Evolutionary conservation across 108 stramenopile species (phyloP), one percentile per base, ranked within the genome.

Genomic region (Licmophora abbreviata): DNA sequence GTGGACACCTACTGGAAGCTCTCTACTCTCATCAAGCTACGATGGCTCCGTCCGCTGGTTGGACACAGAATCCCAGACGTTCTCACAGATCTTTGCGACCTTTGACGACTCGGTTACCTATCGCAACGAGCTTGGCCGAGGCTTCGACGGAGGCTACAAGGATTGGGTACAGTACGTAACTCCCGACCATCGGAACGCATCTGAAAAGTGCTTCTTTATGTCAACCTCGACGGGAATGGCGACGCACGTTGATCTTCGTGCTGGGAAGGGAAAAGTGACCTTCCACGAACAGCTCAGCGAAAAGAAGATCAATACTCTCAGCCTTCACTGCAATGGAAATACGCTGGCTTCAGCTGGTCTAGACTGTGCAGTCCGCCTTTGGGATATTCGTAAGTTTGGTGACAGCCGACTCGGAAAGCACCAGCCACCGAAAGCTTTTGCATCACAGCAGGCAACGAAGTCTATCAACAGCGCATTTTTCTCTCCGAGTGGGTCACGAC

Each of bases 301-400:
- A 32, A 85, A 75, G 59, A 92, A 92, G 56, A 77, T 92, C 53
- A 91, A 92, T 52, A 81, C 72, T 3, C 40, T 92, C 64, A 88
- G 83, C 56, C 64, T 85, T 3, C 88, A 90, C 54, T 79, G 69
- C 3, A 68, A 90, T 54, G 88, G 88, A 25, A 50, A 69, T 43
- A 66, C 62, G n/a, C 55, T 90, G 43, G 76, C 81, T 2, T 66
- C 83, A 0, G 76, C 74, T 24, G 83, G 88, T 2, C 46, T 75
- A 6, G 81, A 79, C 48, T 64, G 74, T 1, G 43, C 43, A 7
- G 77, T 84, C 12, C 55, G 63, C 44, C 55, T 88, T 8, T 92
- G 83, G 81, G 91, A 92, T 56, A 38, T 84, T 7, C 81, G 91
- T 2, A 81, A 68, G 31, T 68, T 92, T 38, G 52, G 48, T 21